Percentiles rank a stretch among this genome's conserved stretches.
These are phyloP conservation scores for Alternaria angustiovoidea DNA, from an alignment of 2,329 filamentous ascomycete genomes.

Conservation along the genomic window DNA sequence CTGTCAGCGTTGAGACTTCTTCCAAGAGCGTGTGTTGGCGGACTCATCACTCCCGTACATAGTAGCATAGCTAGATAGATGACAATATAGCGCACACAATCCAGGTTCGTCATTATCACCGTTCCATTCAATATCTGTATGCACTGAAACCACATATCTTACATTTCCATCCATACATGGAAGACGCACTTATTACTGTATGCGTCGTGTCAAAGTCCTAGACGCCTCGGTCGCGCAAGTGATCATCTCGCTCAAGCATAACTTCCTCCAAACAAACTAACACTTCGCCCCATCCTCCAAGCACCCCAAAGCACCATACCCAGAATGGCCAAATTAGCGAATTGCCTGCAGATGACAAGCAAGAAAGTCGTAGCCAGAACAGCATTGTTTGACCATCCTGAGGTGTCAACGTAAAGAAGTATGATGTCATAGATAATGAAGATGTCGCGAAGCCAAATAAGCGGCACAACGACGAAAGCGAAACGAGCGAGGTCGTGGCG, in stretches of 20 bases:
- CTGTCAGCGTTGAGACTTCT: neutral
- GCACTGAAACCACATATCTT: too few relatives aligned
- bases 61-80: too few relatives aligned
- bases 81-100: too few relatives aligned
- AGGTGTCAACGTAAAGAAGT: slow-evolving; percentile 5
- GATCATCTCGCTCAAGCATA: neutral
- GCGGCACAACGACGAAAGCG: slow-evolving; percentile 6
- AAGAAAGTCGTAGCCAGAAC: slow-evolving; percentile 7
- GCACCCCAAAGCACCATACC: slow-evolving; percentile 14
- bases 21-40: neutral
- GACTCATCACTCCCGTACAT: too few relatives aligned
- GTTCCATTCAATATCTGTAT: too few relatives aligned
- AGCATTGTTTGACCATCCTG: neutral
- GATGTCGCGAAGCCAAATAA: slow-evolving; percentile 15
- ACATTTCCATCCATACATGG: too few relatives aligned
- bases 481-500: slow-evolving; percentile 13
- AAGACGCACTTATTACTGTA: neutral
- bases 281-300: slow-evolving; percentile 15
- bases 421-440: slow-evolving; percentile 17
- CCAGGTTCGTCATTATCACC: too few relatives aligned
- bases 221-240: neutral
- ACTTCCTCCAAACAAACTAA: neutral
- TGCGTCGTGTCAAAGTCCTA: neutral
- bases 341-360: slow-evolving; percentile 10
- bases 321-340: slow-evolving; percentile 8